Percentiles rank a stretch among this genome's conserved stretches.
Evolutionary conservation across 305 asterid genomes (phyloP).

Genomic region (Fraxinus nigra): DNA sequence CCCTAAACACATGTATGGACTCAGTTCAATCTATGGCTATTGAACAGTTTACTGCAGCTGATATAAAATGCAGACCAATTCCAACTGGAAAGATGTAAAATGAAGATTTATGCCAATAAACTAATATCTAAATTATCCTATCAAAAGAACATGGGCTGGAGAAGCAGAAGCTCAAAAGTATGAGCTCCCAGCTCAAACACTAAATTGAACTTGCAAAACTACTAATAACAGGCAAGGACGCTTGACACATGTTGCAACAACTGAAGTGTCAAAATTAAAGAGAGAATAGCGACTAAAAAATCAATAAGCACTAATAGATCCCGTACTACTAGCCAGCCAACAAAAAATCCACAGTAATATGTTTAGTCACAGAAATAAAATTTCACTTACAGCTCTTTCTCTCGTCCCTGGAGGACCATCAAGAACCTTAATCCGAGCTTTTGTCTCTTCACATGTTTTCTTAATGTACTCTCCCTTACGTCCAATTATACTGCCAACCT

Average conservation of each 20-base stretch:
- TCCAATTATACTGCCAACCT: slow-evolving; percentile 59
- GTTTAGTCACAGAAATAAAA: slow-evolving; percentile 13
- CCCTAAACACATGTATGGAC: neutral
- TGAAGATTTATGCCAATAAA: neutral
- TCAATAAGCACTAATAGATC: neutral
- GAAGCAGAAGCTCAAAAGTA: neutral
- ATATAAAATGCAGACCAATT: neutral
- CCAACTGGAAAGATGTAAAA: neutral
- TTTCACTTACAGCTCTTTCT: slow-evolving; percentile 89
- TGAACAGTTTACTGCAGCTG: neutral
- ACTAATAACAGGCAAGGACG: neutral
- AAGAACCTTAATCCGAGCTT: slow-evolving; percentile 86
- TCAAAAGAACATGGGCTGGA: neutral
- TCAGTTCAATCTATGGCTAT: neutral
- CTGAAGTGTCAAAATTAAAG: neutral
- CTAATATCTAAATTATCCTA: neutral
- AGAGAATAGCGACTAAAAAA: neutral
- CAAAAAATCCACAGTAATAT: slow-evolving; percentile 20
- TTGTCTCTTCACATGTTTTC: slow-evolving; percentile 85
- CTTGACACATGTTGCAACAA: neutral
- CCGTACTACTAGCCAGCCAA: slow-evolving; percentile 33
- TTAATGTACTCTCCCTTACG: slow-evolving; percentile 90
- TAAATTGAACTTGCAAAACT: neutral
- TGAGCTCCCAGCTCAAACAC: neutral
- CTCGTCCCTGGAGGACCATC: slow-evolving; percentile 93